Evolutionary conservation across 768 basidiomycete species (phyloP), one percentile per base, ranked within the genome.

Genomic region (Podaxis pistillaris): DNA sequence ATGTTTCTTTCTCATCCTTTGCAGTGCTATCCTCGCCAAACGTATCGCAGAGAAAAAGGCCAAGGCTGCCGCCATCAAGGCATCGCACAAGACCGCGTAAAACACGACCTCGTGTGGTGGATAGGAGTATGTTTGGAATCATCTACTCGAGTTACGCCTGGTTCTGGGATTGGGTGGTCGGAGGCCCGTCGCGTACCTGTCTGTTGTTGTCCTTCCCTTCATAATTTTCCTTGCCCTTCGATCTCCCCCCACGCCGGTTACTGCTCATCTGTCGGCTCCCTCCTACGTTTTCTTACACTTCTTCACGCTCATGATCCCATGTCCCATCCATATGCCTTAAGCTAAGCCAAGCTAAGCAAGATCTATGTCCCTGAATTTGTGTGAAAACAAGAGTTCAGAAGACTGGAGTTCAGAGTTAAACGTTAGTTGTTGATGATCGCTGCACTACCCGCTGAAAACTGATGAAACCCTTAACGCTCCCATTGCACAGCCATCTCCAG

Each of bases 1-100:
- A 56, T 53, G 13, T 5, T 28, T 1, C 63, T 22, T 19, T 46
- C 52, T 37, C 44, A 60, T 44, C 37, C 58, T 19, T 51, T 38
- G 41, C 60, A 90, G 87, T 38, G 80, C 82, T 64, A 81, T 96
- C 73, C 74, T 97, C 61, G 81, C 88, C 79, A 96, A 97, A 83
- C 94, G 93, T 71, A 78, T 94, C 64, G 87, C 92, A 64, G 95
- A 97, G 83, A 93, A 89, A 85, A 96, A 96, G 85, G 88, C 86
- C 73, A 92, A 94, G 82, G 85, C 83, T 70, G 91, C 93, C 40
- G 92, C 93, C 49, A 80, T 89, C 85, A 93, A 93, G 80, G 92
- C 91, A 37, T 84, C 90, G 56, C 91, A 93, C 84, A 74, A 75
- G 70, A 68, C 66, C 38, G 53, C 66, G 41, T 64, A 58, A 62